Conservation (phyloP, 495 filamentous ascomycete species). For the Aspergillus steynii region DNA sequence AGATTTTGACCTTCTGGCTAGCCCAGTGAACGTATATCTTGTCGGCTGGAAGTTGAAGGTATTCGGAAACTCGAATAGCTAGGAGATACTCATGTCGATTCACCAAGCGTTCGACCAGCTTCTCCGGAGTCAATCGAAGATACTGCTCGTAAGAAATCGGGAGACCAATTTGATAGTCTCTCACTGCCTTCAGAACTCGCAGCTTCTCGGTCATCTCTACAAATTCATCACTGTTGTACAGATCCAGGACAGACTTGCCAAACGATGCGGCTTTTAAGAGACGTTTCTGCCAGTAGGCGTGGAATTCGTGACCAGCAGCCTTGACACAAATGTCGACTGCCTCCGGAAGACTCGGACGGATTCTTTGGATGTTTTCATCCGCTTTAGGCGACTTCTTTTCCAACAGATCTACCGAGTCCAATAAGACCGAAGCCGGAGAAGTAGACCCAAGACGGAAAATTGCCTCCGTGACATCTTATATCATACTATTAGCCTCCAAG, state of each 20-base stretch:
- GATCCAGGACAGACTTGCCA: conserved; percentile 92
- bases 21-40: conserved; percentile 97
- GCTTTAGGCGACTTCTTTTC: conserved; percentile 95
- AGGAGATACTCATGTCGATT: conserved; percentile 90
- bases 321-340: conserved; percentile 90
- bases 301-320: conserved; percentile 91
- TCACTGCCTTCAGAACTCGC: conserved; percentile 85
- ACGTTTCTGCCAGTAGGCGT: conserved; percentile 88
- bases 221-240: conserved; percentile 97
- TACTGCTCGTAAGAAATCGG: conserved; percentile 93
- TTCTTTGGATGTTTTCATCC: conserved; percentile 95
- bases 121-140: conserved; percentile 83
- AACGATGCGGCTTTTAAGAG: conserved; percentile 93
- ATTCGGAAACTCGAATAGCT: conserved; percentile 86
- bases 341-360: conserved; percentile 79
- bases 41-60: conserved; percentile 81
- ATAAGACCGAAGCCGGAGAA: conserved; percentile 81
- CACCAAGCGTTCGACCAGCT: conserved; percentile 78
- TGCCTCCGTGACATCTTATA: conserved; percentile 72
- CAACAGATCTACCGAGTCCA: conserved; percentile 89
- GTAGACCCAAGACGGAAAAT: conserved; percentile 87
- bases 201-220: conserved; percentile 97
- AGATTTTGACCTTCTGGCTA: conserved; percentile 84
- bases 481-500: neutral
- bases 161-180: conserved; percentile 87